A percentile compares a stretch with the other conserved stretches of the same genome.
These are phyloP conservation scores for Entoloma clypeatum DNA, from an alignment of 1,284 basidiomycete species.

Conservation along the genomic window DNA sequence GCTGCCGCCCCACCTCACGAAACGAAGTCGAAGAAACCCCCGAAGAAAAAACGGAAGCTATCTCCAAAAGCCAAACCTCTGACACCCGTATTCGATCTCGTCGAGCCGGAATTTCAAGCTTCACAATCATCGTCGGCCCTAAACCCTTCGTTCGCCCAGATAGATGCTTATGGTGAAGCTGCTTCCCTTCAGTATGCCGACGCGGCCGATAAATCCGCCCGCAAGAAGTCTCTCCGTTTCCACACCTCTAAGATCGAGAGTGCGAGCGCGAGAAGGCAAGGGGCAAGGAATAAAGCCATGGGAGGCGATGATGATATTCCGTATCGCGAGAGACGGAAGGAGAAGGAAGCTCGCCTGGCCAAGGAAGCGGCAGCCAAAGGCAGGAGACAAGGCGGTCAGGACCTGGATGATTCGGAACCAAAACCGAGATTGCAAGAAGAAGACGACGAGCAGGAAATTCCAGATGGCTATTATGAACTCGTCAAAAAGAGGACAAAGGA, in stretches of 20 bases:
- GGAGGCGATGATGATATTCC: conserved; percentile 91
- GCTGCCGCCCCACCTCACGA: conserved; percentile 28
- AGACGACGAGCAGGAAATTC: conserved; percentile 39
- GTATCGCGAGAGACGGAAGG: conserved; percentile 65
- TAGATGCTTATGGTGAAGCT: conserved; percentile 74
- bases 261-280: conserved; percentile 64
- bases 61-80: conserved; percentile 17
- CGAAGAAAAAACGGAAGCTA: conserved; percentile 26
- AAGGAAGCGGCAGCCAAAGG: conserved; percentile 46
- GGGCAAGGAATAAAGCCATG: conserved; percentile 57
- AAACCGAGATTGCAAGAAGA: conserved; percentile 36
- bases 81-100: conserved; percentile 60
- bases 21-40: conserved; percentile 21
- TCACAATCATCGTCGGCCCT: conserved; percentile 33
- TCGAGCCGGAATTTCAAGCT: conserved; percentile 63
- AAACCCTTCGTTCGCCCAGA: conserved; percentile 22
- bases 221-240: conserved; percentile 81
- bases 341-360: conserved; percentile 49
- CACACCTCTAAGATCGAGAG: conserved; percentile 82
- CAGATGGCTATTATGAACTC: conserved; percentile 84
- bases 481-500: conserved; percentile 72
- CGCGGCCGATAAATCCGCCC: conserved; percentile 75
- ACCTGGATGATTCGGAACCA: conserved; percentile 60
- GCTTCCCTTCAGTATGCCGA: conserved; percentile 68
- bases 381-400: conserved; percentile 55